Evolutionary conservation across 257 asterid genomes (phyloP).

Genomic region (Jacaranda mimosifolia): DNA sequence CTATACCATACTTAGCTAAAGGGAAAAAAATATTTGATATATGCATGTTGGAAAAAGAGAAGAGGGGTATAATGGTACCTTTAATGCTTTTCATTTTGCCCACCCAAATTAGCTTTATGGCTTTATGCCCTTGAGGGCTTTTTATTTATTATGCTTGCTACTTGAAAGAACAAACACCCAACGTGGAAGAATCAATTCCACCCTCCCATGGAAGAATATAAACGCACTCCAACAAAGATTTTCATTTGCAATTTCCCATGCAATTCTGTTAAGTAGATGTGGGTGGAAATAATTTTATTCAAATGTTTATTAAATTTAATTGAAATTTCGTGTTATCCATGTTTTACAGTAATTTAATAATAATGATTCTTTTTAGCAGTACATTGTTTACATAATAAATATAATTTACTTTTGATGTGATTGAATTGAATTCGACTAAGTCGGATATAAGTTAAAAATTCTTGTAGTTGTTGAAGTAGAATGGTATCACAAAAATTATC

Average conservation of each 20-base stretch:
- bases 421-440: too few species aligned
- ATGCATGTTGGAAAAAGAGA: not conserved
- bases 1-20: not conserved
- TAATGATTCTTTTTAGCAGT: too few species aligned
- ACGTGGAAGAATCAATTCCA: slow-evolving; percentile 58
- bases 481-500: too few species aligned
- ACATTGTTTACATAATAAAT: too few species aligned
- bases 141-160: slow-evolving; percentile 7
- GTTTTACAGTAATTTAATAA: too few species aligned
- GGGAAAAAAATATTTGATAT: not conserved
- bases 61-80: slow-evolving; percentile 25
- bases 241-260: slow-evolving; percentile 46
- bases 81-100: slow-evolving; percentile 32
- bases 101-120: slow-evolving; percentile 20
- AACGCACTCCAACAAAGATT: slow-evolving; percentile 66
- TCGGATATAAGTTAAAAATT: too few species aligned
- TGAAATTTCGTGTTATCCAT: too few species aligned
- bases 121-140: slow-evolving; percentile 36
- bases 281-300: not conserved
- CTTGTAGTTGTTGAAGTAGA: too few species aligned
- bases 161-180: slow-evolving; percentile 24
- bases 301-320: too few species aligned
- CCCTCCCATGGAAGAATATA: slow-evolving; percentile 46
- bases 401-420: too few species aligned
- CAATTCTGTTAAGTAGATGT: not conserved